phyloP scores from a whole-genome alignment of 108 stramenopile genomes.

The Nitzschia sp. region DNA sequence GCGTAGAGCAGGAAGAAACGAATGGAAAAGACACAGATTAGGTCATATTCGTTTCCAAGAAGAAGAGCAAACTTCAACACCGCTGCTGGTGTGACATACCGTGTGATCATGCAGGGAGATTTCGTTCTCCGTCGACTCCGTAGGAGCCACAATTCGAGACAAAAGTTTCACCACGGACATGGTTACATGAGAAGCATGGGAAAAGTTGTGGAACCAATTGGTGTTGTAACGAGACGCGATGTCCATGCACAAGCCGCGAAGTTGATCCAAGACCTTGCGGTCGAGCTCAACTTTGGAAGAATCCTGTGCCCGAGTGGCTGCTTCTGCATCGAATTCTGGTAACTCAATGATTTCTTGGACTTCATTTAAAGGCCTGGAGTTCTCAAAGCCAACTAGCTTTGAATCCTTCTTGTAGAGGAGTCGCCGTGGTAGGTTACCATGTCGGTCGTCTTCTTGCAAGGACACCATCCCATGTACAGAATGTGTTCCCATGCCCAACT shows the following conservation, averaged over 20 bases:
- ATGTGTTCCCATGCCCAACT: too few species aligned
- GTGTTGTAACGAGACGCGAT: constrained; percentile 11
- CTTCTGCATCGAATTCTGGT: not conserved
- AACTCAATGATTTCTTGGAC: constrained; percentile 1
- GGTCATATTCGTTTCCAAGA: constrained; percentile 37
- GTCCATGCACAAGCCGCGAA: not conserved
- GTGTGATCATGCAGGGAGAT: not conserved
- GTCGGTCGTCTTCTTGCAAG: too few species aligned
- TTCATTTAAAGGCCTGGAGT: not conserved
- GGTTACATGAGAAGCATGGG: constrained; percentile 29
- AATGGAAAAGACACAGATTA: too few species aligned
- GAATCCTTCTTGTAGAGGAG: too few species aligned
- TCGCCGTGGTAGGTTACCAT: too few species aligned
- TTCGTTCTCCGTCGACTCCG: not conserved
- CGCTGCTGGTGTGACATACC: too few species aligned
- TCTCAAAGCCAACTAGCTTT: too few species aligned
- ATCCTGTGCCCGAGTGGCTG: too few species aligned
- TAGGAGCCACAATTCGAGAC: constrained; percentile 9
- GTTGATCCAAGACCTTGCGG: not conserved
- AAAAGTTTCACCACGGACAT: constrained; percentile 42
- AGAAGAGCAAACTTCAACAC: constrained; percentile 26
- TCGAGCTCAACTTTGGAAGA: not conserved
- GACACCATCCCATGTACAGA: too few species aligned
- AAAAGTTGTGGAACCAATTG: constrained; percentile 21
- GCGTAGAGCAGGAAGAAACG: too few species aligned